Evolutionary conservation across 176 grass and related monocot genomes (phyloP).

Genomic region (Oryza glumipatula): DNA sequence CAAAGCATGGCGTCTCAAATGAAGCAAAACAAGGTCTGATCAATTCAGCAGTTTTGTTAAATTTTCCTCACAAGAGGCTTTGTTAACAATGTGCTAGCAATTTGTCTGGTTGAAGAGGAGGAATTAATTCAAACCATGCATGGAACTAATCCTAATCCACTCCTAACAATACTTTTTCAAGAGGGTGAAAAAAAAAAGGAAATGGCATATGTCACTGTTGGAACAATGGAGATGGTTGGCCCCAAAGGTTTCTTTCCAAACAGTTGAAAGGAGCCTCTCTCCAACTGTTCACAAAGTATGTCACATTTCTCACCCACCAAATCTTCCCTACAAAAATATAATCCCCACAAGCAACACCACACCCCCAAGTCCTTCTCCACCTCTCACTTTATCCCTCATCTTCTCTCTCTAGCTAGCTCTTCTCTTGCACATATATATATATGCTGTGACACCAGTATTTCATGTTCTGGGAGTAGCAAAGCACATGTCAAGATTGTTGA

Average conservation of each 20-base stretch:
- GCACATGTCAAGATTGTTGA: constrained; percentile 23
- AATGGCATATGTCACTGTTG: background rate
- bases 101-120: constrained; percentile 17
- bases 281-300: constrained; percentile 39
- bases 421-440: background rate
- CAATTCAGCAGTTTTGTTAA: background rate
- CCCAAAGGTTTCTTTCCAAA: constrained; percentile 43
- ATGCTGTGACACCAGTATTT: constrained; percentile 2
- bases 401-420: background rate
- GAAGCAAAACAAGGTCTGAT: background rate
- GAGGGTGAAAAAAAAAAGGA: background rate
- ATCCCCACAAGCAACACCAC: constrained; percentile 13
- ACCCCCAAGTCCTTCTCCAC: background rate
- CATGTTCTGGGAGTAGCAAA: background rate
- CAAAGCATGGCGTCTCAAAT: background rate
- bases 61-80: background rate
- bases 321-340: constrained; percentile 21
- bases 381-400: background rate
- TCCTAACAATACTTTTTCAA: constrained; percentile 30
- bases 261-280: constrained; percentile 51
- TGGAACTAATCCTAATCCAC: constrained; percentile 19
- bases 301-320: constrained; percentile 51
- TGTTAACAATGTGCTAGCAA: constrained; percentile 14
- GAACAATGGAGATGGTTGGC: background rate
- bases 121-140: constrained; percentile 18